Evolutionary conservation across 2,329 filamentous ascomycete species (phyloP), one percentile per base, ranked within the genome.

Genomic region (Lachnellula subtilissima): DNA sequence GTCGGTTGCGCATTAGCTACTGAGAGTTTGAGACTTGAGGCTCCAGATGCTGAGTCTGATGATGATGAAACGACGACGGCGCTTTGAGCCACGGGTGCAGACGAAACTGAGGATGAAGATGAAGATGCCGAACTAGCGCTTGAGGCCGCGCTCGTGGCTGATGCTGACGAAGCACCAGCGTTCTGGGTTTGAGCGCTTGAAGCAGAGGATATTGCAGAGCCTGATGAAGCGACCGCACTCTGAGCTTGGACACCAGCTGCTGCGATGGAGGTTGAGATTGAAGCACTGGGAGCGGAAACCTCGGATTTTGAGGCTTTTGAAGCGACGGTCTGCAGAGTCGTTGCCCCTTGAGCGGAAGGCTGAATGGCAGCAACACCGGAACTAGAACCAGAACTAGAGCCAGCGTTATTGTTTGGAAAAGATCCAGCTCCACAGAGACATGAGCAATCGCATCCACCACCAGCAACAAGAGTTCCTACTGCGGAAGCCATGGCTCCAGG

Each of bases 381-480:
- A 40, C 36, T 51, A 22, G 32, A 48, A 17, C 36, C n/a, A 14
- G 17, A 32, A 32, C 25, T 28, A 6, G 42, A 37, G 11, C n/a
- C 37, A 15, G 50, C 52, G 28, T 12, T 49, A 8, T 43, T 22
- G 19, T 56, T 58, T 15, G 46, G 32, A 56, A 65, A 65, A n/a
- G 64, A 63, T n/a, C 55, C 58, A 23, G 50, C 19, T 14, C 48
- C 56, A 40, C 64, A 66, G 37, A 63, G 52, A 55, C 64, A 65
- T 40, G 53, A 46, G 40, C 64, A 65, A 54, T 60, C 53, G 49
- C 61, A 67, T 45, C 53, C 53, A 7, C 63, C 63, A 23, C 57
- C 58, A 19, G 58, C 17, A 8, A 48, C 37, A 3, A 54, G 9
- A 2, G 53, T 61, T 37, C 63, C 64, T 19, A 42, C 39, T 22